A percentile compares a stretch with the other conserved stretches of the same genome.
These are phyloP conservation scores for Epichloe scottii DNA, from an alignment of 2,329 filamentous ascomycete species.

Conservation along the genomic window DNA sequence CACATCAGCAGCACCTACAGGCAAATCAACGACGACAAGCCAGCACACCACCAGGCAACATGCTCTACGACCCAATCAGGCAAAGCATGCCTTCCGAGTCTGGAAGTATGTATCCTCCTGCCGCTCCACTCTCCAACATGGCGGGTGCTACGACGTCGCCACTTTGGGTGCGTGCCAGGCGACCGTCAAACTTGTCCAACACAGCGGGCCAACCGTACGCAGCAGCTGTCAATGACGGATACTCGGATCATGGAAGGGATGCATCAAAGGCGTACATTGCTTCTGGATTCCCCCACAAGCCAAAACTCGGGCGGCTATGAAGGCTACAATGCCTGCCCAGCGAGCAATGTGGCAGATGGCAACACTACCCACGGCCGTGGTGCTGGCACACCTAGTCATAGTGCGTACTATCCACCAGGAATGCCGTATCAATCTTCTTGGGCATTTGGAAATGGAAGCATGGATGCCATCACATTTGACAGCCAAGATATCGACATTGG, in stretches of 20 bases:
- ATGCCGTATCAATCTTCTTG: slow-evolving; percentile 19
- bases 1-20: slow-evolving; percentile 5
- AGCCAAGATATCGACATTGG: slow-evolving; percentile 68
- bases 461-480: slow-evolving; percentile 55
- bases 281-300: slow-evolving; percentile 25
- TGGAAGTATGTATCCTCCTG: slow-evolving; percentile 33
- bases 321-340: slow-evolving; percentile 28
- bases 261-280: slow-evolving; percentile 20
- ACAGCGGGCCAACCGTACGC: slow-evolving; percentile 11
- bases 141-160: slow-evolving; percentile 35
- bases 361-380: neutral
- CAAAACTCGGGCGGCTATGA: slow-evolving; percentile 32
- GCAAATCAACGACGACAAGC: slow-evolving; percentile 19
- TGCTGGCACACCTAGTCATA: neutral
- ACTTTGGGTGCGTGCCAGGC: slow-evolving; percentile 15
- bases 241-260: slow-evolving; percentile 16
- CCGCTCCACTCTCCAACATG: slow-evolving; percentile 35
- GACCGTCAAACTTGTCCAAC: slow-evolving; percentile 13
- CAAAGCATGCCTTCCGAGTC: slow-evolving; percentile 37
- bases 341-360: slow-evolving; percentile 26
- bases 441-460: slow-evolving; percentile 20
- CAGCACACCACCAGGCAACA: slow-evolving; percentile 41
- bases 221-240: slow-evolving; percentile 18
- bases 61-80: slow-evolving; percentile 48
- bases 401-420: slow-evolving; percentile 16